Base-by-base conservation (phyloP, 2,329 filamentous ascomycete species). In the Fusarium kyushuense region DNA sequence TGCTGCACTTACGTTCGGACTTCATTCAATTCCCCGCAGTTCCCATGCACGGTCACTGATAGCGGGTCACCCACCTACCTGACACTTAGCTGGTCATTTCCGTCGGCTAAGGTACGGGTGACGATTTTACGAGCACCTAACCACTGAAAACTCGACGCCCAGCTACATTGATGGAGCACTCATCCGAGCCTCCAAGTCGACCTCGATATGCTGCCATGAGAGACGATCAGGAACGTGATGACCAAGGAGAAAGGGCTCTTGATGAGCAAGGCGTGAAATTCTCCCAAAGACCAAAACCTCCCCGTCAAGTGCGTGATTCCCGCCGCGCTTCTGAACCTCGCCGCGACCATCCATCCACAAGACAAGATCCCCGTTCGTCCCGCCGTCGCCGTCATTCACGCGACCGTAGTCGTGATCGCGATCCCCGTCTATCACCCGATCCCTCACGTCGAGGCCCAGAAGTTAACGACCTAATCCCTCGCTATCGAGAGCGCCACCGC, bases 161-260 rank as follows among this genome's bases (percentile, higher is more conserved):
- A 66, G 70, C 69, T 72, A 68, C 73, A 62, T 64, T 72, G 64
- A 74, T 74, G 75, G 64, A 73, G 71, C 71, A 72, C 65, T 67
- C 70, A 74, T 65, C 74, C 71, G 73, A 73, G 72, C 70, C 74
- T 78, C 73, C 72, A 72, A 75, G 72, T 76, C 76, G 74, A 71
- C 74, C 72, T 75, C 75, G 74, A 76, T 69, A 80, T 81, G 78
- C 76, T 78, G 77, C 78, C 76, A 81, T 81, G 79, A 80, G 67
- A 74, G 77, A 80, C 76, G 74, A 73, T 59, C 73, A 75, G 72
- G 74, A 75, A 77, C 73, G 71, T 70, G 71, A 80, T 74, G 77
- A 79, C 52, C 71, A 76, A 69, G 73, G 76, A 76, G 77, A 80
- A 66, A 70, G 76, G 76, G 76, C 75, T 75, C 75, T 77, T 70